These are phyloP conservation scores for Hevea brasiliensis DNA, from an alignment of 345 rosid genomes.

Conservation along the genomic window DNA sequence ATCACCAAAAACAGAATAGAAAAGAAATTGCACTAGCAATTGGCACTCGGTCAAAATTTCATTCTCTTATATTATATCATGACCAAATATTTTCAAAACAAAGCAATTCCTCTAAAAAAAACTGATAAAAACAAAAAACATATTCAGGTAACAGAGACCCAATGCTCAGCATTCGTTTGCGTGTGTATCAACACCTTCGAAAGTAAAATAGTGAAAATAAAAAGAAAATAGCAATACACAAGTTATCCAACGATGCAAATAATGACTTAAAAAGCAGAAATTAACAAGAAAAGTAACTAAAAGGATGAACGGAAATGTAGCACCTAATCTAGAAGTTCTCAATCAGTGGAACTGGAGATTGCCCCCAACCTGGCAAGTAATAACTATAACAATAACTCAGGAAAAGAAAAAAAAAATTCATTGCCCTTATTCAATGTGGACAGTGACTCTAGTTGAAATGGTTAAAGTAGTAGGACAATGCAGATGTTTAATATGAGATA, in stretches of 20 bases:
- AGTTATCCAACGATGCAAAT: background rate
- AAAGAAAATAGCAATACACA: background rate
- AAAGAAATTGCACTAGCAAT: background rate
- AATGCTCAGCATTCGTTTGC: background rate
- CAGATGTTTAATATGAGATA: background rate
- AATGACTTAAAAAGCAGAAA: background rate
- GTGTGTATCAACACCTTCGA: background rate
- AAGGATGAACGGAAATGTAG: background rate
- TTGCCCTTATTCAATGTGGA: background rate
- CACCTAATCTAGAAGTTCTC: background rate
- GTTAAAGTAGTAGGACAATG: background rate
- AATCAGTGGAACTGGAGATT: background rate
- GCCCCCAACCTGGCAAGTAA: background rate
- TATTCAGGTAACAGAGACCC: background rate
- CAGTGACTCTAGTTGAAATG: background rate
- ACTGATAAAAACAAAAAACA: background rate
- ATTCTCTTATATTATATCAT: background rate
- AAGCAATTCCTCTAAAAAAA: background rate
- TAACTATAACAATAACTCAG: background rate
- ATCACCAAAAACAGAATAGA: background rate
- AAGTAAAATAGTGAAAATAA: background rate
- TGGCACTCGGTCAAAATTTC: background rate
- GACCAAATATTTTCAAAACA: constrained; percentile 1
- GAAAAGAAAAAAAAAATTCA: background rate
- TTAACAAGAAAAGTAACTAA: background rate